phyloP scores from a whole-genome alignment of 2,329 filamentous ascomycete genomes.

The Escovopsis weberi region DNA sequence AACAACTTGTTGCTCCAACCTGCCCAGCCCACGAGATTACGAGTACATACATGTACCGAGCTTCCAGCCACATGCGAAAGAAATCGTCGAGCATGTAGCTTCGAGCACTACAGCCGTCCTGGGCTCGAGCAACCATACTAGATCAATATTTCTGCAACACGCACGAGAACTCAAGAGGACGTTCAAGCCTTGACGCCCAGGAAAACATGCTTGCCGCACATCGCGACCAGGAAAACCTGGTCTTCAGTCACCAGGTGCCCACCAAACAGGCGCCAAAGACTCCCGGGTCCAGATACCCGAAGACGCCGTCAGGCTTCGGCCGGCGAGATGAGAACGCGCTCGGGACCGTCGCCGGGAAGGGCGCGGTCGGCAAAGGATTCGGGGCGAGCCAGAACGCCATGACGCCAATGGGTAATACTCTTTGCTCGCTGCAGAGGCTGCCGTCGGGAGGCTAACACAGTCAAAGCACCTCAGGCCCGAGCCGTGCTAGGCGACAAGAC shows the following conservation, averaged over 20 bases:
- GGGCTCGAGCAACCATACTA: too few species aligned
- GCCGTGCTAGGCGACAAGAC: conserved; percentile 88
- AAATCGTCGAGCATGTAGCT: too few species aligned
- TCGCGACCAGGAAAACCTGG: conserved; percentile 78
- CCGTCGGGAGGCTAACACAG: conserved; percentile 4
- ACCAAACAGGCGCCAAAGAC: conserved; percentile 74
- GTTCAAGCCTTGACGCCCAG: too few species aligned
- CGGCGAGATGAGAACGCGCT: conserved; percentile 72
- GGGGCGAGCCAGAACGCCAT: conserved; percentile 43
- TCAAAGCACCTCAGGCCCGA: conserved; percentile 38
- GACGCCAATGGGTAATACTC: conserved; percentile 63
- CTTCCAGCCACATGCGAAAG: too few species aligned
- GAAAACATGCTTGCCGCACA: conserved; percentile 57
- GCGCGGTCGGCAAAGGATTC: conserved; percentile 32
- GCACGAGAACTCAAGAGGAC: too few species aligned
- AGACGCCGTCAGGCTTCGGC: conserved; percentile 66
- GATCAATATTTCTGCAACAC: too few species aligned
- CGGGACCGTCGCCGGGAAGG: conserved; percentile 23
- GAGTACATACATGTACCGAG: too few species aligned
- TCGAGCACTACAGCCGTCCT: too few species aligned
- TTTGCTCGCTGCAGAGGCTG: background rate
- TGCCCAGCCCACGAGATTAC: too few species aligned
- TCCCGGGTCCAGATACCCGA: conserved; percentile 59
- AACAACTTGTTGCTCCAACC: too few species aligned
- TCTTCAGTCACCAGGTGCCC: conserved; percentile 58